Evolutionary conservation across 306 rosid species (phyloP).

Genomic region (Prunus mongolica): DNA sequence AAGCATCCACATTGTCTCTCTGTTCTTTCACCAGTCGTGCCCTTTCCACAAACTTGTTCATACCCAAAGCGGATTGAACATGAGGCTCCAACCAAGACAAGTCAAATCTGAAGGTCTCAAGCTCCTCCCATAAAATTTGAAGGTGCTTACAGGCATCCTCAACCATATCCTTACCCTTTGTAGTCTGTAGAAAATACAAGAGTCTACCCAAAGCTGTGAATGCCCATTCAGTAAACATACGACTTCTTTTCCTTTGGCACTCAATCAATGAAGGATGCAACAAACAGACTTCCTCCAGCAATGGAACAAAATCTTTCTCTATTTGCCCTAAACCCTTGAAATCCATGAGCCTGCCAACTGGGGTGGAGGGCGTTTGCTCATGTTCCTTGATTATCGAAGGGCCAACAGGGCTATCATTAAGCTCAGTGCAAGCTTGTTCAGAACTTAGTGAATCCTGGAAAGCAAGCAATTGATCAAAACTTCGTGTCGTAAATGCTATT

Average conservation of each 20-base stretch:
- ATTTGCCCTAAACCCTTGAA: slow-evolving; percentile 9
- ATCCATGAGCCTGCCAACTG: not conserved
- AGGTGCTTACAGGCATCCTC: not conserved
- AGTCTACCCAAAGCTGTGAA: slow-evolving; percentile 11
- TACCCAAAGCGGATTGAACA: not conserved
- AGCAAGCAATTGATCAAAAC: not conserved
- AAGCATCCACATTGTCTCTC: not conserved
- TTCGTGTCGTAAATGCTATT: too few relatives aligned
- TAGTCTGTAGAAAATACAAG: slow-evolving; percentile 2
- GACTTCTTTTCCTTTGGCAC: slow-evolving; percentile 3
- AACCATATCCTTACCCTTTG: slow-evolving; percentile 1
- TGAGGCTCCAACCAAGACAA: slow-evolving; percentile 6
- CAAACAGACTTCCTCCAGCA: slow-evolving; percentile 5
- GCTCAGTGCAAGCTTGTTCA: not conserved
- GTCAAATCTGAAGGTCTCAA: not conserved
- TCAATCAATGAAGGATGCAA: slow-evolving; percentile 3
- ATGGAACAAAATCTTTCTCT: slow-evolving; percentile 7
- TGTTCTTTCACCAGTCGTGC: not conserved
- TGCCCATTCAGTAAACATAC: not conserved
- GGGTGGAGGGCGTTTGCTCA: not conserved
- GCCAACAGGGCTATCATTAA: not conserved
- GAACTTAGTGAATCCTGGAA: not conserved
- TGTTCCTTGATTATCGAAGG: not conserved
- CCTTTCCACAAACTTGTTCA: slow-evolving; percentile 3
- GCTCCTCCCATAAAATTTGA: slow-evolving; percentile 10